A percentile compares a stretch with the other conserved stretches of the same genome.
Evolutionary conservation across 768 basidiomycete genomes (phyloP).

Genomic region (Pisolithus marmoratus): DNA sequence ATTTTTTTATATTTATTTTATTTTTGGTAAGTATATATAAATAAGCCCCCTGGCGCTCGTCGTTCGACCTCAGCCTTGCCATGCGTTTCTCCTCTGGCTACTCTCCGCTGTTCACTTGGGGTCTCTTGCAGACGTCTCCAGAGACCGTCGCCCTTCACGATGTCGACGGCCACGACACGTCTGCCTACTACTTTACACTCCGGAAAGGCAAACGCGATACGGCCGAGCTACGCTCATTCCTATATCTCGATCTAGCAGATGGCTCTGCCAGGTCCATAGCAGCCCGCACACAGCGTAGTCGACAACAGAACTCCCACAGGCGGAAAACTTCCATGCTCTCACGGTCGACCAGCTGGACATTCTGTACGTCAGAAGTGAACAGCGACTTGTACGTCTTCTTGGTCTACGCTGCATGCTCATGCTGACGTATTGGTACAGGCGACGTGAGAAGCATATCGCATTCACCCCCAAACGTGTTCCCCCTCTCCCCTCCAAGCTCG

Average conservation of each 20-base stretch:
- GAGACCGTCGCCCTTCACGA: constrained; percentile 9
- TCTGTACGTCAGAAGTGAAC: constrained; percentile 9
- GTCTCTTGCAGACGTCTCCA: constrained; percentile 36
- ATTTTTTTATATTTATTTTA: too few relatives aligned
- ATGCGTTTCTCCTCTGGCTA: constrained; percentile 25
- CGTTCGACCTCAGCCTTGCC: too few relatives aligned
- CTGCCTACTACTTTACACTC: constrained; percentile 45
- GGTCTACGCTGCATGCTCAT: not conserved
- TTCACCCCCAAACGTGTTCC: constrained; percentile 16
- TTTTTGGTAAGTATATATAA: too few relatives aligned
- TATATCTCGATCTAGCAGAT: constrained; percentile 65
- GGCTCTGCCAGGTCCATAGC: constrained; percentile 34
- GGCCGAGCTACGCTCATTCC: constrained; percentile 49
- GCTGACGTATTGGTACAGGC: not conserved
- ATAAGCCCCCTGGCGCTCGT: too few relatives aligned
- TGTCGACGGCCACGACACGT: constrained; percentile 18
- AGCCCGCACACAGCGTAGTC: constrained; percentile 8
- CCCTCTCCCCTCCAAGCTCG: constrained; percentile 8
- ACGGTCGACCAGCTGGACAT: constrained; percentile 27
- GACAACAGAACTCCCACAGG: constrained; percentile 9
- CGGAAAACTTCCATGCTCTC: constrained; percentile 29
- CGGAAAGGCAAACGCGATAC: constrained; percentile 35
- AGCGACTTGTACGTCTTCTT: constrained; percentile 11
- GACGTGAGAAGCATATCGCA: too few relatives aligned
- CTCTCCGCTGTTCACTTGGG: constrained; percentile 62